These are phyloP conservation scores for Lasiosphaeris hirsuta DNA, from an alignment of 495 filamentous ascomycete species.

Conservation along the genomic window DNA sequence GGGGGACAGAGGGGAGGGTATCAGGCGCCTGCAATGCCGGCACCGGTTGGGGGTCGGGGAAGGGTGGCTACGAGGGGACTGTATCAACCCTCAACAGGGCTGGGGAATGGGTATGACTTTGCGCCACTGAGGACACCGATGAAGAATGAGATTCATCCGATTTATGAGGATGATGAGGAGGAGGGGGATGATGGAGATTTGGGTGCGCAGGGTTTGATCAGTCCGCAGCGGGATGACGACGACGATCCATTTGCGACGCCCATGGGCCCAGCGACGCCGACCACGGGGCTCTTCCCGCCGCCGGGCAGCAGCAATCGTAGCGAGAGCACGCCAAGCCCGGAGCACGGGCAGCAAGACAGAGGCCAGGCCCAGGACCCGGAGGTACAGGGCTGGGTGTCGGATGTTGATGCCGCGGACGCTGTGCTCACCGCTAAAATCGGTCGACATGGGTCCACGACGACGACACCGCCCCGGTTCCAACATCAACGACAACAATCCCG, in stretches of 20 bases:
- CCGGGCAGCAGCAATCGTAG: conserved; percentile 6
- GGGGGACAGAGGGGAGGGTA: background rate
- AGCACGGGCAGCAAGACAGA: conserved; percentile 9
- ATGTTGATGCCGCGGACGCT: conserved; percentile 55
- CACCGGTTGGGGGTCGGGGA: conserved; percentile 5
- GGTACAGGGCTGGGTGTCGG: conserved; percentile 58
- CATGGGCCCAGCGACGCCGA: conserved; percentile 2
- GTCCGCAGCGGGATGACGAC: conserved; percentile 23
- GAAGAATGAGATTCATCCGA: conserved; percentile 48
- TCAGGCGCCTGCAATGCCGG: too few relatives aligned
- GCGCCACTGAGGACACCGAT: conserved; percentile 9
- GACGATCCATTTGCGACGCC: conserved; percentile 47
- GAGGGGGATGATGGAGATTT: conserved; percentile 27
- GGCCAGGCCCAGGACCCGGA: conserved; percentile 43
- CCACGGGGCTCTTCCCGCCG: conserved; percentile 2
- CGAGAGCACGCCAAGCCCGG: conserved; percentile 27
- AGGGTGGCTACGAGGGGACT: conserved; percentile 25
- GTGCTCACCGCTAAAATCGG: conserved; percentile 33
- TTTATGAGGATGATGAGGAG: conserved; percentile 67
- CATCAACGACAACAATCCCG: conserved; percentile 1
- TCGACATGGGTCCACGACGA: conserved; percentile 17
- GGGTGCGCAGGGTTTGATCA: conserved; percentile 1
- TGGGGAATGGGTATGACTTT: conserved; percentile 20
- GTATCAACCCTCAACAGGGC: conserved; percentile 28
- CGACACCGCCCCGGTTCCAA: conserved; percentile 10